Evolutionary conservation across 1,284 basidiomycete species (phyloP).

Genomic region (Kalmanozyma brasiliensis): DNA sequence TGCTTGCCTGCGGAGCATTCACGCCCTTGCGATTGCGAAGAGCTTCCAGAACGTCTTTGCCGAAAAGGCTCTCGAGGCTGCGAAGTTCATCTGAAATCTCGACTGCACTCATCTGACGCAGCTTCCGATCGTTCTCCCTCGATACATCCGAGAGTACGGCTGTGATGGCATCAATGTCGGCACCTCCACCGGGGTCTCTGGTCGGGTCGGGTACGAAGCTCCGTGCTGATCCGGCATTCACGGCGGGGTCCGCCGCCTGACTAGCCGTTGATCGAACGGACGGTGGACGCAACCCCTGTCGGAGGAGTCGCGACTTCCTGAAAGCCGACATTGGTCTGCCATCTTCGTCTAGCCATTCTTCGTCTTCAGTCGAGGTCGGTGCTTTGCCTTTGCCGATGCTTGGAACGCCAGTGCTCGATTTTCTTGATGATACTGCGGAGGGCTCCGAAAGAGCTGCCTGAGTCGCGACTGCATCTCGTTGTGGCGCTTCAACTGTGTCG

Average conservation of each 20-base stretch:
- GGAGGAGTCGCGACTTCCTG: constrained; percentile 53
- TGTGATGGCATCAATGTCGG: constrained; percentile 51
- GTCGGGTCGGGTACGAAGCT: constrained; percentile 45
- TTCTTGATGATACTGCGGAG: not conserved
- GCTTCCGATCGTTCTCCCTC: constrained; percentile 54
- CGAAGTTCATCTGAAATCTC: constrained; percentile 55
- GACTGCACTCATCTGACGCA: constrained; percentile 55
- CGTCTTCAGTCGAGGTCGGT: constrained; percentile 19
- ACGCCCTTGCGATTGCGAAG: constrained; percentile 43
- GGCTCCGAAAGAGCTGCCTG: constrained; percentile 8
- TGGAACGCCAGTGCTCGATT: not conserved
- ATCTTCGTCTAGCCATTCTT: constrained; percentile 54
- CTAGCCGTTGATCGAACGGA: constrained; percentile 18
- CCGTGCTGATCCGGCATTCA: constrained; percentile 1
- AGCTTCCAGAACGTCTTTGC: constrained; percentile 55
- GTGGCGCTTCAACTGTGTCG: constrained; percentile 26
- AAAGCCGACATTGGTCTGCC: constrained; percentile 63
- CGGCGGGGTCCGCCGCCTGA: not conserved
- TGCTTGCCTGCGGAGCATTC: constrained; percentile 2
- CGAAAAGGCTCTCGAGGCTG: constrained; percentile 57
- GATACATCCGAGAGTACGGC: constrained; percentile 48
- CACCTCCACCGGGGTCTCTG: constrained; percentile 60
- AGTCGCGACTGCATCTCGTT: constrained; percentile 22
- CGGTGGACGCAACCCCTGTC: constrained; percentile 35
- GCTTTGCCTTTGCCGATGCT: not conserved